Evolutionary conservation across 2,329 filamentous ascomycete species (phyloP), one percentile per base, ranked within the genome.

Genomic region (Trichoderma gracile): DNA sequence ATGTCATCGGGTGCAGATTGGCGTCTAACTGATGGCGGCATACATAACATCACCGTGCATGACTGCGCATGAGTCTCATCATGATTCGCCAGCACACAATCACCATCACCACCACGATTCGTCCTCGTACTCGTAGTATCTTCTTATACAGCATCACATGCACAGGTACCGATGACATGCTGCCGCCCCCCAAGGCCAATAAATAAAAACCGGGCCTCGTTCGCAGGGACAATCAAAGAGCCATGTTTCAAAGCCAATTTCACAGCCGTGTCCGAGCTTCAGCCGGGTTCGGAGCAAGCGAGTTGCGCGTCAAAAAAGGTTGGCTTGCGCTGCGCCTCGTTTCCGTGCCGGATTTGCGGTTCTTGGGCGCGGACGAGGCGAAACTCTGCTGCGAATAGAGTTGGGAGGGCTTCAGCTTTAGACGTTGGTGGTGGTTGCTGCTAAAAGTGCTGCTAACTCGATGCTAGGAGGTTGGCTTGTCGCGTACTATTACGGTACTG

Each of bases 291-390:
- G 30, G 14, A 14, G 17, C 23, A 14, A 30, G 23, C 23, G 27
- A 62, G 38, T 62, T 62, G 58, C 58, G 58, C 58, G 58, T n/a
- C n/a, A n/a, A n/a, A n/a, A n/a, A n/a, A n/a, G n/a, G n/a, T 46
- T 27, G 58, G 58, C 58, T 62, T 62, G 58, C 49, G 58, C 58
- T 62, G 58, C 58, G 58, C 58, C 58, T 62, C 58, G 45, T 23
- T 23, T 60, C n/a, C 23, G 52, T 3, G 40, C 23, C 19, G 40
- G 23, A 21, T 49, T 33, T 49, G 30, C 30, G 25, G 9, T 47
- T 38, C 33, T 46, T n/a, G 43, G 47, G 9, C 33, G 33, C 21
- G 33, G 23, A 40, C 5, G 17, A 33, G 30, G 33, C 33, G 33
- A 38, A 38, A 38, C 33, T 38, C 33, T 38, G 33, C 10, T 38